These are phyloP conservation scores for Lodderomyces parapsilosis DNA, from an alignment of 1,139 yeast genomes.

Conservation along the genomic window DNA sequence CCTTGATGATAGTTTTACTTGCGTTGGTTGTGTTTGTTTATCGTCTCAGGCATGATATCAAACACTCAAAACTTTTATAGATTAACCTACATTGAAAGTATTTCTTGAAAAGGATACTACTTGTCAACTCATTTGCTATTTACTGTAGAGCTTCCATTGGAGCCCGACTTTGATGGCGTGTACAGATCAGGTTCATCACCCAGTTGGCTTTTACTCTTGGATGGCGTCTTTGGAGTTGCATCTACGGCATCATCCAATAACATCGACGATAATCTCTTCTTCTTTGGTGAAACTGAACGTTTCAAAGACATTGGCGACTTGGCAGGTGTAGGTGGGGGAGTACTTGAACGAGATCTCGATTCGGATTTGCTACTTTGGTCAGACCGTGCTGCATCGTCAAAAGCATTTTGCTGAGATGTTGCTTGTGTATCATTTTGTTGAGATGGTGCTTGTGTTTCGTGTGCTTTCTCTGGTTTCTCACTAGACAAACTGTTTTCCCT, in stretches of 20 bases:
- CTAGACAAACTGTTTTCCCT: background rate
- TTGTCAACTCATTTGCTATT: background rate
- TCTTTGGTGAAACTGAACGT: slow-evolving; percentile 42
- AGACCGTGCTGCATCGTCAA: background rate
- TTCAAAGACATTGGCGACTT: slow-evolving; percentile 26
- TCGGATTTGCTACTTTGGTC: background rate
- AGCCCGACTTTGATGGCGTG: background rate
- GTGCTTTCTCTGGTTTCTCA: slow-evolving; percentile 15
- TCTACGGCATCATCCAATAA: slow-evolving; percentile 17
- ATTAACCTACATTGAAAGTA: background rate
- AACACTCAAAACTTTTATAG: slow-evolving; percentile 53
- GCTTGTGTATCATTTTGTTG: background rate
- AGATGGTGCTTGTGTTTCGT: background rate
- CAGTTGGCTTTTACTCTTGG: background rate
- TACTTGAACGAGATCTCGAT: background rate
- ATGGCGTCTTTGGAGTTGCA: background rate
- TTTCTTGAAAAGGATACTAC: background rate
- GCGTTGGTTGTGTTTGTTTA: slow-evolving; percentile 41
- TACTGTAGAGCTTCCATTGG: background rate
- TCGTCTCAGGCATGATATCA: slow-evolving; percentile 52
- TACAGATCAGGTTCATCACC: background rate
- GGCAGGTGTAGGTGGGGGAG: slow-evolving; percentile 5
- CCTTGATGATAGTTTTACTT: slow-evolving; percentile 37
- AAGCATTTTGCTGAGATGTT: background rate
- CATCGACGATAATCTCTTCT: slow-evolving; percentile 31